Percentiles rank a stretch among this genome's conserved stretches.
Conservation (phyloP, 768 basidiomycete species). For the Termitomyces sp. region DNA sequence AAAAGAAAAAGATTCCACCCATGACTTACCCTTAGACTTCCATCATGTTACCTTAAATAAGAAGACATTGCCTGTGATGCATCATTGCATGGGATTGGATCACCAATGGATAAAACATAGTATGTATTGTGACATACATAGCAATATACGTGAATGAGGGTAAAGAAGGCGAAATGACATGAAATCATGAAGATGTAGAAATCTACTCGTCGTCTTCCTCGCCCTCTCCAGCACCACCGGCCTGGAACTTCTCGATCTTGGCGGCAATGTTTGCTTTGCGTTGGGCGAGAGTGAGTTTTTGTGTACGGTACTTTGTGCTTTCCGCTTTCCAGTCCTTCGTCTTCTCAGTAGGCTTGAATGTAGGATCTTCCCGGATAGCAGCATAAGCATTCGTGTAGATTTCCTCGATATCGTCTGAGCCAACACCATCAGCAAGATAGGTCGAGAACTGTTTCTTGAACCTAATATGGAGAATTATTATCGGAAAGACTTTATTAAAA, state of each 20-base stretch:
- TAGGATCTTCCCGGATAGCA: conserved; percentile 93
- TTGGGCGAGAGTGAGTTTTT: conserved; percentile 72
- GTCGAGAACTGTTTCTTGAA: conserved; percentile 98
- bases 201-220: conserved; percentile 69
- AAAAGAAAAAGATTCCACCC: background rate
- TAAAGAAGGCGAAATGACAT: background rate
- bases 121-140: conserved; percentile 2
- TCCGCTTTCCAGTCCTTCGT: conserved; percentile 91
- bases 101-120: background rate
- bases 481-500: background rate
- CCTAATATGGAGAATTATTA: conserved; percentile 32
- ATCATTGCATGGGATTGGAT: background rate
- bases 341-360: conserved; percentile 89
- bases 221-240: conserved; percentile 54
- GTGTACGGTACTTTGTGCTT: conserved; percentile 62
- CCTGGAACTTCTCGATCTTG: conserved; percentile 91
- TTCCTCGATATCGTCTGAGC: conserved; percentile 96
- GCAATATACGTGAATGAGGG: background rate
- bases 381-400: conserved; percentile 91
- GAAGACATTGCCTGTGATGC: background rate
- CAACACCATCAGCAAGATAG: conserved; percentile 93
- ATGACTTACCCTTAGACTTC: background rate
- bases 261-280: conserved; percentile 77
- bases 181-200: conserved; percentile 2
- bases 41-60: conserved; percentile 7